phyloP scores from a whole-genome alignment of 768 basidiomycete genomes.

The Pleurotus citrinopileatus region DNA sequence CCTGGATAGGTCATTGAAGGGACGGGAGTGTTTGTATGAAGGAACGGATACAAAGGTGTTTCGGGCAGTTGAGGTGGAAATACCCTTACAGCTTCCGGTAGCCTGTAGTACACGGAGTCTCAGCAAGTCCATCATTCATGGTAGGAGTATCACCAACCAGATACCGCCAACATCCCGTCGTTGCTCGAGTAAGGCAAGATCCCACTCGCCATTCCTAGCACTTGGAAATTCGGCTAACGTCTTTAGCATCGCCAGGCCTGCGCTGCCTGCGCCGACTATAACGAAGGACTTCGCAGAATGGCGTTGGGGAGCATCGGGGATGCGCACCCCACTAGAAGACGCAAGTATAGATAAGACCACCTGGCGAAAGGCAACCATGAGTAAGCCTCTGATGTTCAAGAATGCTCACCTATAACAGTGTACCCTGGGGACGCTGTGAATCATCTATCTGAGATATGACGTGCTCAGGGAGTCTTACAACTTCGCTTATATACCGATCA shows the following conservation, averaged over 20 bases:
- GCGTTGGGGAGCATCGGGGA: slow-evolving; percentile 5
- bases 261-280: slow-evolving; percentile 57
- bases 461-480: slow-evolving; percentile 17
- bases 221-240: slow-evolving; percentile 45
- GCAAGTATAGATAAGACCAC: slow-evolving; percentile 19
- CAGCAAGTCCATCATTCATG: neutral
- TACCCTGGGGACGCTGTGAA: slow-evolving; percentile 2
- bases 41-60: slow-evolving; percentile 50
- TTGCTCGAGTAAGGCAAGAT: slow-evolving; percentile 53
- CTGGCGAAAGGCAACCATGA: slow-evolving; percentile 25
- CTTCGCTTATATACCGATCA: neutral
- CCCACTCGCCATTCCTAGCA: slow-evolving; percentile 33
- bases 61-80: slow-evolving; percentile 47
- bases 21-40: slow-evolving; percentile 53
- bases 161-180: slow-evolving; percentile 52
- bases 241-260: slow-evolving; percentile 51
- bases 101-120: slow-evolving; percentile 18
- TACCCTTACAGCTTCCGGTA: slow-evolving; percentile 27
- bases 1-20: slow-evolving; percentile 59
- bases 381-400: neutral
- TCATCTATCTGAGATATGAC: slow-evolving; percentile 19
- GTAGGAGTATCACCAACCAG: slow-evolving; percentile 33
- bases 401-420: neutral
- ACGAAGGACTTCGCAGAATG: slow-evolving; percentile 43
- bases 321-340: slow-evolving; percentile 3